phyloP scores from a whole-genome alignment of 176 grass and related monocot genomes.

The Musa troglodytarum region DNA sequence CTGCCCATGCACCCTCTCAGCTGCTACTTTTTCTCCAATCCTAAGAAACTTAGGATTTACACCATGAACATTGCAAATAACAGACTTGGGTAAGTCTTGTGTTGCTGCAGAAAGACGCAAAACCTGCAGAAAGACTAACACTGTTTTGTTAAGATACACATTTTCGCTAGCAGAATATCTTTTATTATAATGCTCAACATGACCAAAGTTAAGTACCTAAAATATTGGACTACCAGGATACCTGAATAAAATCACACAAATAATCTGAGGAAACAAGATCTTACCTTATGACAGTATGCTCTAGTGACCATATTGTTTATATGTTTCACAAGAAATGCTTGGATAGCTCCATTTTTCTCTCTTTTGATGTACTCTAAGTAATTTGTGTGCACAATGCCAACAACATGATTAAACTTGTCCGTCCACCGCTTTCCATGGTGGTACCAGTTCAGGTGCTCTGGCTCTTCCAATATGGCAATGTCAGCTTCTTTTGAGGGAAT shows the following conservation, averaged over 20 bases:
- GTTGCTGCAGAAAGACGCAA: slow-evolving; percentile 81
- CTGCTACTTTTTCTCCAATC: slow-evolving; percentile 69
- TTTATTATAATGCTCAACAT: too few species aligned
- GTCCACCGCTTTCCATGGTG: slow-evolving; percentile 95
- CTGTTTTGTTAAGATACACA: not conserved
- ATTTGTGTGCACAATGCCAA: slow-evolving; percentile 92
- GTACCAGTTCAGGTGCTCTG: slow-evolving; percentile 95
- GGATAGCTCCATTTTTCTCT: slow-evolving; percentile 80
- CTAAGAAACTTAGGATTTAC: slow-evolving; percentile 86
- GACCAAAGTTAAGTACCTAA: too few species aligned
- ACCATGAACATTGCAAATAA: slow-evolving; percentile 88
- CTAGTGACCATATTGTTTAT: slow-evolving; percentile 74
- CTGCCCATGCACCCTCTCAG: slow-evolving; percentile 32
- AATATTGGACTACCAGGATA: not conserved
- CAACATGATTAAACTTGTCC: slow-evolving; percentile 87
- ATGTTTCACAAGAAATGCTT: slow-evolving; percentile 89
- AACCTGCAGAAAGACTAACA: slow-evolving; percentile 32
- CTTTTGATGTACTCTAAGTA: slow-evolving; percentile 94
- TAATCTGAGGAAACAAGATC: not conserved
- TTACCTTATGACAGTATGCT: slow-evolving; percentile 78
- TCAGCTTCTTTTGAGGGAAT: slow-evolving; percentile 80
- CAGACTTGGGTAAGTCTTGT: slow-evolving; percentile 85
- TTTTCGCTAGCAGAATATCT: too few species aligned
- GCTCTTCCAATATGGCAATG: slow-evolving; percentile 91
- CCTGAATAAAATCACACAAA: not conserved